These are phyloP conservation scores for Colletotrichum sp. DNA, from an alignment of 2,329 filamentous ascomycete genomes.

Conservation along the genomic window DNA sequence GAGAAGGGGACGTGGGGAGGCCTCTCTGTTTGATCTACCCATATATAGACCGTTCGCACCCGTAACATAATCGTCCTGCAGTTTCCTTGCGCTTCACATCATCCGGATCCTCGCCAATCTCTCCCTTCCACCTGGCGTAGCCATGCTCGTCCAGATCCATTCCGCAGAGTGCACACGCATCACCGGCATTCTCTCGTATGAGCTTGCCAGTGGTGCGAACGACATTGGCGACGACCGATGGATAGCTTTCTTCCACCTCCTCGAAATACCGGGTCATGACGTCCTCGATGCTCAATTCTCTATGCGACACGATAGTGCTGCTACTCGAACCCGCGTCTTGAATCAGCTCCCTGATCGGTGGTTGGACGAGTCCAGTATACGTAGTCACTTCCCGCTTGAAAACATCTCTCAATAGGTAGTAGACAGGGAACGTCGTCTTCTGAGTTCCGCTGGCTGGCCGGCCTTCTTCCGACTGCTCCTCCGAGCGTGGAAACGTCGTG, in stretches of 20 bases:
- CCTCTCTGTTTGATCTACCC: slow-evolving; percentile 40
- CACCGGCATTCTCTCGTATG: slow-evolving; percentile 46
- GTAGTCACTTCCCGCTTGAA: slow-evolving; percentile 79
- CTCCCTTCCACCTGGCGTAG: slow-evolving; percentile 68
- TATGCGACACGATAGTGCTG: slow-evolving; percentile 63
- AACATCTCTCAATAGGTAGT: slow-evolving; percentile 85
- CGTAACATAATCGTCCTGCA: slow-evolving; percentile 67
- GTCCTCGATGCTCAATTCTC: slow-evolving; percentile 86
- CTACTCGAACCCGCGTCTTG: slow-evolving; percentile 27
- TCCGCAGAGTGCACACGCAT: slow-evolving; percentile 71
- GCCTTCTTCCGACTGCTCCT: not conserved
- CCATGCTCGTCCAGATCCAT: slow-evolving; percentile 68
- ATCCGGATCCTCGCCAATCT: slow-evolving; percentile 52
- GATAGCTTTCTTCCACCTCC: slow-evolving; percentile 83
- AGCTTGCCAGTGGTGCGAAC: slow-evolving; percentile 91
- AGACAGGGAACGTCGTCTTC: slow-evolving; percentile 49
- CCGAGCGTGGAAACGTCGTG: slow-evolving; percentile 2
- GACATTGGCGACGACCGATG: slow-evolving; percentile 93
- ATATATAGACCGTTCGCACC: slow-evolving; percentile 70
- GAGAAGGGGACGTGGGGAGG: not conserved
- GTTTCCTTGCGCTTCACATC: slow-evolving; percentile 28
- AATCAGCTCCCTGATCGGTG: slow-evolving; percentile 57
- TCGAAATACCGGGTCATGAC: slow-evolving; percentile 90
- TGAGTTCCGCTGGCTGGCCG: not conserved
- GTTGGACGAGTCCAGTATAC: slow-evolving; percentile 63